These are phyloP conservation scores for Clonostachys sp. DNA, from an alignment of 2,329 filamentous ascomycete genomes.

Conservation along the genomic window DNA sequence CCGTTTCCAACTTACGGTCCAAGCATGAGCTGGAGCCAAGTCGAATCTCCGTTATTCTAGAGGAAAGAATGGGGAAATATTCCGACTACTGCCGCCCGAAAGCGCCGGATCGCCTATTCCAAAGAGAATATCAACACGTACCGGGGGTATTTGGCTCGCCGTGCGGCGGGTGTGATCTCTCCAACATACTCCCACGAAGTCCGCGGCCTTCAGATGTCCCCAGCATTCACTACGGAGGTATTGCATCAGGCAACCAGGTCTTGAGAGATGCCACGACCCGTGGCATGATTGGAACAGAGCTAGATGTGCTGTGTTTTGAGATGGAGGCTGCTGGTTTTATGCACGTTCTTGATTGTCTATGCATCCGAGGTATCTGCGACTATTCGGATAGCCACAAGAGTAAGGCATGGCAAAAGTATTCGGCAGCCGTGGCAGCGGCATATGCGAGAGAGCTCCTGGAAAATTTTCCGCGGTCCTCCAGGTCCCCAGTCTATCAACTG, in stretches of 20 bases:
- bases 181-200: background rate
- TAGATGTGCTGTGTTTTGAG: conserved; percentile 1
- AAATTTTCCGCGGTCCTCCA: background rate
- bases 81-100: conserved; percentile 5
- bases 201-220: background rate
- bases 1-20: background rate
- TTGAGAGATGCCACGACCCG: conserved; percentile 19
- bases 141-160: background rate
- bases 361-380: conserved; percentile 23
- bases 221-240: conserved; percentile 20
- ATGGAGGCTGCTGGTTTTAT: conserved; percentile 7
- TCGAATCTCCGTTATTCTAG: background rate
- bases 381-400: conserved; percentile 22
- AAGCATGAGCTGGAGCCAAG: background rate
- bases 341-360: conserved; percentile 20
- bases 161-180: conserved; percentile 3
- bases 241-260: conserved; percentile 25
- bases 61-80: background rate
- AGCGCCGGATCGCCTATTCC: conserved; percentile 6
- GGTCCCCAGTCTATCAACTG: no score
- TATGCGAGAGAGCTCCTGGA: conserved; percentile 10
- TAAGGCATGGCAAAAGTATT: conserved; percentile 15
- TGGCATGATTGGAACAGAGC: conserved; percentile 22
- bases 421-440: conserved; percentile 14
- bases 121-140: background rate